Evolutionary conservation across 768 basidiomycete genomes (phyloP), one percentile per base, ranked within the genome.

Genomic region (Gloeostereum incarnatum): DNA sequence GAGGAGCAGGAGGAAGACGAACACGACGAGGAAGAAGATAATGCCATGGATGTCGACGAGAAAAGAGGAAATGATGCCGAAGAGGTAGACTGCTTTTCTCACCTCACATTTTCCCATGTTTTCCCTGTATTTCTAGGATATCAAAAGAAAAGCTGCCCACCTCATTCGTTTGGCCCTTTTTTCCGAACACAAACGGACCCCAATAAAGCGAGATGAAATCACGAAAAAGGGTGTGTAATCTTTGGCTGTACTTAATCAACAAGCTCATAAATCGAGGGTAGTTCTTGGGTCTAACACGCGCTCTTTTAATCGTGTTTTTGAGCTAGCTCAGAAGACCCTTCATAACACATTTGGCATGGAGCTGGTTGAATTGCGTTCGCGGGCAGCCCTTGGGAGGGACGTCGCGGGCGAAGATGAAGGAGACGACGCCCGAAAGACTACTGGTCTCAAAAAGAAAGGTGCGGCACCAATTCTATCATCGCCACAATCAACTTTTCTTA

Each of bases 121-220:
- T 6, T n/a, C n/a, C n/a, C n/a, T n/a, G n/a, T n/a, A n/a, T n/a
- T n/a, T n/a, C n/a, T n/a, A n/a, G 87, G 75, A 81, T 14, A 49
- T 78, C 17, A 61, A 66, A n/a, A 68, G 73, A 36, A 78, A 75
- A 54, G 83, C 83, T 0, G 66, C 71, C 35, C 76, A 80, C 36
- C 69, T 94, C 22, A 85, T 84, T 7, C 73, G 90, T 13, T 68
- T 89, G 17, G 87, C 89, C 2, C 63, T 97, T 29, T 93, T 91
- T 56, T 68, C 65, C 4, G 90, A 94, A 53, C 75, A 83, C 39
- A 75, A 69, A 51, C 69, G 87, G 36, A 56, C 62, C 8, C 67
- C 77, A 2, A 57, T 96, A 35, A 71, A 73, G 25, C 68, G 88
- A 27, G 84, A 91, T n/a, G 90, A 94, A 27, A 85, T 93, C 35